Evolutionary conservation across 768 basidiomycete genomes (phyloP).

Genomic region (Suillus spraguei): DNA sequence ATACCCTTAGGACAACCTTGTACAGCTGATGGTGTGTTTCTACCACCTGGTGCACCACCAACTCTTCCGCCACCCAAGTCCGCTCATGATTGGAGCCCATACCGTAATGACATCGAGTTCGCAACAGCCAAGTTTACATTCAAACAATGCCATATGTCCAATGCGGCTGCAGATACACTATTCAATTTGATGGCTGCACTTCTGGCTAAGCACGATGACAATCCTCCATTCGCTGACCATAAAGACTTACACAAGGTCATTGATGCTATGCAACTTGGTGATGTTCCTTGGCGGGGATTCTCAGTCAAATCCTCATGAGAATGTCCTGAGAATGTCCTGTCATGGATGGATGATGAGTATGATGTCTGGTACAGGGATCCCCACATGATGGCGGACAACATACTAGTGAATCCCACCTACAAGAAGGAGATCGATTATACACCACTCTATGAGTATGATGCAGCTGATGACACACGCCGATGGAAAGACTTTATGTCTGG

Average conservation of each 20-base stretch:
- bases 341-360: conserved; percentile 31
- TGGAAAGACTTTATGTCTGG: conserved; percentile 29
- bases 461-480: conserved; percentile 7
- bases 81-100: conserved; percentile 23
- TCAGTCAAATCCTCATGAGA: too few relatives aligned
- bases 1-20: conserved; percentile 14
- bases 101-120: conserved; percentile 19
- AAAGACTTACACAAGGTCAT: too few relatives aligned
- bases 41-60: background rate
- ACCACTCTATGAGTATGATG: conserved; percentile 20
- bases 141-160: conserved; percentile 25
- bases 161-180: too few relatives aligned
- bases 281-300: too few relatives aligned
- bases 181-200: too few relatives aligned
- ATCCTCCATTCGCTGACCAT: too few relatives aligned
- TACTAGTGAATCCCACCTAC: conserved; percentile 27
- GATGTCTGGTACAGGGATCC: conserved; percentile 34
- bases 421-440: conserved; percentile 21
- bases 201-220: too few relatives aligned
- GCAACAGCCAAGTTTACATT: conserved; percentile 28
- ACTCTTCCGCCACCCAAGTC: conserved; percentile 5
- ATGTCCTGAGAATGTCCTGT: conserved; percentile 14
- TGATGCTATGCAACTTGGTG: too few relatives aligned
- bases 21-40: conserved; percentile 6
- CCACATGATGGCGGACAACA: conserved; percentile 17